phyloP scores from a whole-genome alignment of 2,329 filamentous ascomycete species.

The Diaporthe vexans region DNA sequence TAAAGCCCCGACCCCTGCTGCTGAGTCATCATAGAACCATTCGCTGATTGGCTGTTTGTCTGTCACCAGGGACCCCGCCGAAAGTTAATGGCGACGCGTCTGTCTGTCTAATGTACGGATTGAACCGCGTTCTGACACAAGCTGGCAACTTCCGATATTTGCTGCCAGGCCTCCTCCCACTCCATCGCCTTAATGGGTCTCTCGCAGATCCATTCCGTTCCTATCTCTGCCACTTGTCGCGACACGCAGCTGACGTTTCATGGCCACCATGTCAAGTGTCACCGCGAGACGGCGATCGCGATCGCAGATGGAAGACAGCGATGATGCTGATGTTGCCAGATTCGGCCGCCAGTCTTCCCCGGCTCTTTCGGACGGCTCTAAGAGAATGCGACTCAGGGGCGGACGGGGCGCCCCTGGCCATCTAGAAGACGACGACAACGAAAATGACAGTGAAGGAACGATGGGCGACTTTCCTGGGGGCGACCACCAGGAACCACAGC shows the following conservation, averaged over 20 bases:
- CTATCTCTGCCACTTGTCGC: not conserved
- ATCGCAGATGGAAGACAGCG: constrained; percentile 56
- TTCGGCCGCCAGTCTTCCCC: constrained; percentile 46
- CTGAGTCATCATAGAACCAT: not conserved
- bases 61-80: constrained; percentile 13
- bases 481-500: constrained; percentile 43
- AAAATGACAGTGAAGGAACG: constrained; percentile 38
- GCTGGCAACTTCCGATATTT: not conserved
- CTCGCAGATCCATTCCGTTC: not conserved
- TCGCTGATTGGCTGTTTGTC: not conserved
- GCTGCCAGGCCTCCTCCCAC: not conserved
- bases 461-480: constrained; percentile 39
- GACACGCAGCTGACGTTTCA: too few species aligned
- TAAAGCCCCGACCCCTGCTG: not conserved
- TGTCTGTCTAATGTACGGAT: constrained; percentile 9
- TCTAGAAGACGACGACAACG: constrained; percentile 41
- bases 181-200: constrained; percentile 12
- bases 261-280: constrained; percentile 47
- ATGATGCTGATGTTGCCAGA: constrained; percentile 49
- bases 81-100: constrained; percentile 40
- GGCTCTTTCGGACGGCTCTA: constrained; percentile 49
- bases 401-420: constrained; percentile 42
- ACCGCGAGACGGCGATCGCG: constrained; percentile 59
- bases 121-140: constrained; percentile 29
- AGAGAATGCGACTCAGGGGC: constrained; percentile 52